phyloP scores from a whole-genome alignment of 23 red algal genomes.

The Agarophyton chilense region DNA sequence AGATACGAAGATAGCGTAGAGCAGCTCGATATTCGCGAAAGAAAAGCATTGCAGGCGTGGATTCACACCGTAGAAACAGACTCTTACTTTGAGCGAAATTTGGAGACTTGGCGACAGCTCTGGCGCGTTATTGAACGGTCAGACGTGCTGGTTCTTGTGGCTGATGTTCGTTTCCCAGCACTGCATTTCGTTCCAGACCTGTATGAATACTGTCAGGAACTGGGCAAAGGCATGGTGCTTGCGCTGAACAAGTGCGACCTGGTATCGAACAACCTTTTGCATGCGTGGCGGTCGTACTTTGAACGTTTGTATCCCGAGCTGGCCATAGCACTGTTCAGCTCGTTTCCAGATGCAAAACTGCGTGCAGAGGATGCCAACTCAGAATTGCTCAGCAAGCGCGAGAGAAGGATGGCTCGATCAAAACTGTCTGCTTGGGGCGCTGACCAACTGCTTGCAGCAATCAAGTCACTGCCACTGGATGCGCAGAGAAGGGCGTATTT shows the following conservation, averaged over 20 bases:
- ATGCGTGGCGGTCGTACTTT: slow-evolving; percentile 90
- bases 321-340: slow-evolving; percentile 75
- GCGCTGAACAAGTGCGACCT: slow-evolving; percentile 97
- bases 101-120: slow-evolving; percentile 97
- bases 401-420: slow-evolving; percentile 64
- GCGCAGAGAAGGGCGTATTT: slow-evolving; percentile 22
- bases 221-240: slow-evolving; percentile 79
- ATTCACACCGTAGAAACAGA: slow-evolving; percentile 26
- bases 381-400: slow-evolving; percentile 71
- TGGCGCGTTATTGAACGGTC: slow-evolving; percentile 95
- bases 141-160: slow-evolving; percentile 86
- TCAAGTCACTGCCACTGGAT: slow-evolving; percentile 53
- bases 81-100: slow-evolving; percentile 90
- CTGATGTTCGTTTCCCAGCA: slow-evolving; percentile 87
- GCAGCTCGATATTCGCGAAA: slow-evolving; percentile 59
- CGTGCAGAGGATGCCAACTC: slow-evolving; percentile 52
- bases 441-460: slow-evolving; percentile 63
- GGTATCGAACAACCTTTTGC: slow-evolving; percentile 40
- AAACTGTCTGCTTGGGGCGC: slow-evolving; percentile 75
- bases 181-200: slow-evolving; percentile 85
- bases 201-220: slow-evolving; percentile 57
- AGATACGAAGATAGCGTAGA: slow-evolving; percentile 54
- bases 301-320: slow-evolving; percentile 28
- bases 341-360: slow-evolving; percentile 68
- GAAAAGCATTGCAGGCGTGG: slow-evolving; percentile 40